Evolutionary conservation across 345 rosid species (phyloP).

Genomic region (Ceriops decandra): DNA sequence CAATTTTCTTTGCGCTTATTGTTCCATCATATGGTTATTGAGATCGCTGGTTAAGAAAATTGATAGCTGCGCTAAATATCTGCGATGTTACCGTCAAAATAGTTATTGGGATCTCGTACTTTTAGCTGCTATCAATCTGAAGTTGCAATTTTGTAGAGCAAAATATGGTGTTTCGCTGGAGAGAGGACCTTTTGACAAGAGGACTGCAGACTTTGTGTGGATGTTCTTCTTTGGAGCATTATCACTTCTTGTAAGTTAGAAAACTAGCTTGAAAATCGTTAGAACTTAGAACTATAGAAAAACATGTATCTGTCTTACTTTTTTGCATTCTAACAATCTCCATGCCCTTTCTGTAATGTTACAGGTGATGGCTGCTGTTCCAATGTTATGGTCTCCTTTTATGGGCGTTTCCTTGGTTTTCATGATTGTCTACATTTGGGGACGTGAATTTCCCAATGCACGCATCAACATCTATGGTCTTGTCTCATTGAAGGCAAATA

Average conservation of each 20-base stretch:
- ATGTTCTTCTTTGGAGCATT: slow-evolving; percentile 68
- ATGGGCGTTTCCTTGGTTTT: slow-evolving; percentile 56
- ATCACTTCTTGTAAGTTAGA: slow-evolving; percentile 45
- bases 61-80: not conserved
- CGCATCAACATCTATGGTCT: slow-evolving; percentile 48
- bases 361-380: slow-evolving; percentile 46
- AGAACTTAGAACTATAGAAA: not conserved
- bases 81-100: not conserved
- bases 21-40: not conserved
- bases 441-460: slow-evolving; percentile 55
- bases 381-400: slow-evolving; percentile 40
- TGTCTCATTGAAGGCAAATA: slow-evolving; percentile 50
- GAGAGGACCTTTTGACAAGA: slow-evolving; percentile 60
- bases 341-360: not conserved
- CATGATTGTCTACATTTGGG: slow-evolving; percentile 60
- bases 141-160: slow-evolving; percentile 35
- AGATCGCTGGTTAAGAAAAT: not conserved
- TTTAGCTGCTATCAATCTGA: not conserved
- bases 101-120: not conserved
- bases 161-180: slow-evolving; percentile 58
- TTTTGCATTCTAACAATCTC: not conserved
- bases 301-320: not conserved
- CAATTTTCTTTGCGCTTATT: not conserved
- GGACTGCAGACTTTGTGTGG: slow-evolving; percentile 67
- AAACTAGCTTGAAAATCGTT: not conserved